Evolutionary conservation across 345 rosid genomes (phyloP), one percentile per base, ranked within the genome.

Genomic region (Brassica incana): DNA sequence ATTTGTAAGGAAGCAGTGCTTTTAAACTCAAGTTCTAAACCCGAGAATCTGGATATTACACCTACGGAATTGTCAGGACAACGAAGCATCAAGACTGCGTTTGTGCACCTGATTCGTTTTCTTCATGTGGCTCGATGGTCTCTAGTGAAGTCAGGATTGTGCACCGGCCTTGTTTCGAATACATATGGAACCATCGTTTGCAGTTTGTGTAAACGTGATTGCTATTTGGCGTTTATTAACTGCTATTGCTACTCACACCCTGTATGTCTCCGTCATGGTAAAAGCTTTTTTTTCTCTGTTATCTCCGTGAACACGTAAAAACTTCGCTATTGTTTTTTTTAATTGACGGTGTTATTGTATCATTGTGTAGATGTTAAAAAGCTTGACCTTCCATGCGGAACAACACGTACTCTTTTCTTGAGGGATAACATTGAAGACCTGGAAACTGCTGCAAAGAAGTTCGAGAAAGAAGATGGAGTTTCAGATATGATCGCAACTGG

Each of bases 1-100:
- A 79, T 96, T 40, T 96, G 99, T 78, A 91, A 89, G 81, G 99
- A 96, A 87, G 99, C 99, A 63, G 89, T 93, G 95, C 88, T 83
- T 62, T 89, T 96, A 18, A 15, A 84, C 72, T 76, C 85, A n/a
- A 86, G 86, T 65, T 36, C 81, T 75, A 86, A 86, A 69, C 76
- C 86, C 66, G 92, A 89, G 83, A 92, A 89, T 78, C 79, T 80
- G 74, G 90, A 86, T 73, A 79, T 72, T 83, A 87, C 91, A 11
- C 78, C 85, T 20, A 81, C 87, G n/a, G 93, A 88, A 67, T 80
- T 88, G 86, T 83, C 81, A 11, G 86, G 93, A 74, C 87, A 87
- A 69, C 85, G 43, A 52, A 72, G 77, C 79, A 83, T 90, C 30
- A 91, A 91, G 88, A 80, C 81, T 74, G 87, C 93, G 2, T 95